These are phyloP conservation scores for Misopates orontium DNA, from an alignment of 257 asterid species.

Conservation along the genomic window DNA sequence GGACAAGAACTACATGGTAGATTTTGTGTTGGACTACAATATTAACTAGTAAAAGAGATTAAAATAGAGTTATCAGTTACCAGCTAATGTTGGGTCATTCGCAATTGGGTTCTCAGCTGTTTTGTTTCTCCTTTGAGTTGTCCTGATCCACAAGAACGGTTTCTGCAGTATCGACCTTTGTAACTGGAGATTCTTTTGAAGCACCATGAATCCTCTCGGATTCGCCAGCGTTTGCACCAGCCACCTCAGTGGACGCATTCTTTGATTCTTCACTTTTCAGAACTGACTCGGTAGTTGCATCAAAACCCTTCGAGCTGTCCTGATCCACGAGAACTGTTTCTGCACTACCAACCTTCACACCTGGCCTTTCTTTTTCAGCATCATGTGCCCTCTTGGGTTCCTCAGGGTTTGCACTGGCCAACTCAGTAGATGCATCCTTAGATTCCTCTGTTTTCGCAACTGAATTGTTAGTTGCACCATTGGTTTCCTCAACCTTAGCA, in stretches of 20 bases:
- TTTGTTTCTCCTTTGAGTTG: constrained; percentile 30
- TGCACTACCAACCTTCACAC: not conserved
- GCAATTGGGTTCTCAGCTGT: constrained; percentile 4
- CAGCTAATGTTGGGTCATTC: constrained; percentile 5
- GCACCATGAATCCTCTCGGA: constrained; percentile 13
- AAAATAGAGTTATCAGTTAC: not conserved
- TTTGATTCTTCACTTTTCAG: constrained; percentile 19
- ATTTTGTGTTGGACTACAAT: constrained; percentile 18
- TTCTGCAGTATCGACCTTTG: constrained; percentile 23
- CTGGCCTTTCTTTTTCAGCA: not conserved
- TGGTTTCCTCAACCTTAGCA: constrained; percentile 9
- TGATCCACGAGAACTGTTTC: constrained; percentile 1
- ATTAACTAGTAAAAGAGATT: constrained; percentile 20
- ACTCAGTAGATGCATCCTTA: constrained; percentile 12
- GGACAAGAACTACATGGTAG: constrained; percentile 30
- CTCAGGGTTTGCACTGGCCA: not conserved
- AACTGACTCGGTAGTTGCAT: not conserved
- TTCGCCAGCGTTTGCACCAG: constrained; percentile 10
- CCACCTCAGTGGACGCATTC: constrained; percentile 17
- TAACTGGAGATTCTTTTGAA: constrained; percentile 19
- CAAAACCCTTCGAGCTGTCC: not conserved
- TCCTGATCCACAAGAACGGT: constrained; percentile 22
- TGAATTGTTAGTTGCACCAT: constrained; percentile 16
- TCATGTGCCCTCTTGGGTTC: not conserved
- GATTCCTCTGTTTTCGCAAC: constrained; percentile 16